phyloP scores from a whole-genome alignment of 345 rosid species.

The Abelmoschus esculentus region DNA sequence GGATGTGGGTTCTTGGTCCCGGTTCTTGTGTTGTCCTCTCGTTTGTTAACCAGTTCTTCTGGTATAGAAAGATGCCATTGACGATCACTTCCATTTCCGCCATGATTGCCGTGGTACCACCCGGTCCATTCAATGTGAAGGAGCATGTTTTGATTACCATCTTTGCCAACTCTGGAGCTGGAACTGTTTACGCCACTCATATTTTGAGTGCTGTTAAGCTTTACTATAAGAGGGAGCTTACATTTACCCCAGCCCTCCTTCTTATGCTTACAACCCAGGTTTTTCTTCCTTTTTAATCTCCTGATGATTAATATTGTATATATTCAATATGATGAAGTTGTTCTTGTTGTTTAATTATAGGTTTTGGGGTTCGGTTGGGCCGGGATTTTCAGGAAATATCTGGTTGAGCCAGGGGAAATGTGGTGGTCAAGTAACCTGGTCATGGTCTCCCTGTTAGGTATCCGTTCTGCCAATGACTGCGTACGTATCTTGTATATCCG shows the following conservation, averaged over 20 bases:
- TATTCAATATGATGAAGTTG: not conserved
- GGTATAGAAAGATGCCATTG: constrained; percentile 62
- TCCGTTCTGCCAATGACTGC: not conserved
- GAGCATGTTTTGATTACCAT: constrained; percentile 87
- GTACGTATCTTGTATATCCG: not conserved
- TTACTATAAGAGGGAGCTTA: constrained; percentile 44
- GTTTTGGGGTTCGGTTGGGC: constrained; percentile 87
- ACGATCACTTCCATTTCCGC: constrained; percentile 45
- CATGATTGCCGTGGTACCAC: constrained; percentile 72
- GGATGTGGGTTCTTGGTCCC: constrained; percentile 76
- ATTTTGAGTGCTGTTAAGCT: constrained; percentile 63
- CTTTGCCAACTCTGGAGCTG: constrained; percentile 74
- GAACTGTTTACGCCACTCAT: constrained; percentile 67
- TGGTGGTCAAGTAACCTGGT: constrained; percentile 83
- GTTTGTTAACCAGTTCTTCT: constrained; percentile 76
- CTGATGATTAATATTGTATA: not conserved
- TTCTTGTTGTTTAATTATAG: constrained; percentile 22
- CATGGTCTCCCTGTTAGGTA: constrained; percentile 77
- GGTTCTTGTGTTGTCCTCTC: constrained; percentile 52
- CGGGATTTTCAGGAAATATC: constrained; percentile 57
- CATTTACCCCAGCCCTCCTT: constrained; percentile 51
- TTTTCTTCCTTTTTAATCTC: not conserved
- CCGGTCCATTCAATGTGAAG: constrained; percentile 75
- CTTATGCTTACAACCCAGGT: constrained; percentile 84
- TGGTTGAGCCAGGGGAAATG: constrained; percentile 84